A percentile compares a stretch with the other conserved stretches of the same genome.
phyloP scores from a whole-genome alignment of 2,329 filamentous ascomycete species.

The Ascochyta rabiei region DNA sequence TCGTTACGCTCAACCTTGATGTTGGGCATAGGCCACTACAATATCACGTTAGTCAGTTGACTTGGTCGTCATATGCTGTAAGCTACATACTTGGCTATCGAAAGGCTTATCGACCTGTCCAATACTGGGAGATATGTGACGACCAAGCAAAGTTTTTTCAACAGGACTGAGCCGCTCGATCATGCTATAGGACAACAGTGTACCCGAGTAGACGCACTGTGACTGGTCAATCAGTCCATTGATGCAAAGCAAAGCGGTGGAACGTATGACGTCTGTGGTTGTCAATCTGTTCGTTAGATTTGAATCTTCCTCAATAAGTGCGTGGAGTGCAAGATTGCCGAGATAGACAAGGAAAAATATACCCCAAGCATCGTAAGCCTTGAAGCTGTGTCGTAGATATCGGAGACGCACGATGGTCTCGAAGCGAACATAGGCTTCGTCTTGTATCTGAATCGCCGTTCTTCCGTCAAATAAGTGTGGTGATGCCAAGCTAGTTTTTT shows the following conservation, averaged over 20 bases:
- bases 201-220: conserved; percentile 1
- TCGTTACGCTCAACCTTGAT: conserved; percentile 6
- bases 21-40: conserved; percentile 9
- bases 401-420: conserved; percentile 9
- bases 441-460: not conserved
- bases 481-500: not conserved
- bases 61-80: not conserved
- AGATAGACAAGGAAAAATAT: conserved; percentile 8
- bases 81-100: conserved; percentile 3
- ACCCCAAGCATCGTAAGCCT: conserved; percentile 8
- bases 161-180: conserved; percentile 1
- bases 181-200: conserved; percentile 5
- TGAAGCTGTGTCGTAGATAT: conserved; percentile 5
- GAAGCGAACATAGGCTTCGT: conserved; percentile 4
- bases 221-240: conserved; percentile 7
- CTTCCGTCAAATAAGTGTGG: not conserved
- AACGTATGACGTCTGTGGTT: not conserved
- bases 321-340: conserved; percentile 6
- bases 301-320: not conserved
- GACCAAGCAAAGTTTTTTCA: conserved; percentile 1
- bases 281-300: not conserved
- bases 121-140: not conserved
- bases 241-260: conserved; percentile 3
- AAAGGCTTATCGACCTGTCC: conserved; percentile 6
- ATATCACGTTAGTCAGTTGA: not conserved